phyloP scores from a whole-genome alignment of 2,329 filamentous ascomycete genomes.

The Rasamsonia emersonii region DNA sequence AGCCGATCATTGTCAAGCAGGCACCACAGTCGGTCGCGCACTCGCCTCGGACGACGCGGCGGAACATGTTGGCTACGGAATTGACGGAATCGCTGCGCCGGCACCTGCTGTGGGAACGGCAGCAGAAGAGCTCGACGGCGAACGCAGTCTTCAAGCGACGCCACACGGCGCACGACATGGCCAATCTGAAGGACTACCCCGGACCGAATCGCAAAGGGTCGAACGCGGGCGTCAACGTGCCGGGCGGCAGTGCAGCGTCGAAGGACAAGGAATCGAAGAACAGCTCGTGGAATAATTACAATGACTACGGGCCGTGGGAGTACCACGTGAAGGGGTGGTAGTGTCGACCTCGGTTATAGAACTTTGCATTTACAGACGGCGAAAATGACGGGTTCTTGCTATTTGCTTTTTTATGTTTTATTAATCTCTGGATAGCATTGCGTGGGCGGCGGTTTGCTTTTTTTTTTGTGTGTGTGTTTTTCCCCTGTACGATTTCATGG shows the following conservation, averaged over 20 bases:
- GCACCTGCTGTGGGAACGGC: slow-evolving; percentile 88
- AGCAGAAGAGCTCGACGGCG: slow-evolving; percentile 83
- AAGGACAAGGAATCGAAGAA: slow-evolving; percentile 55
- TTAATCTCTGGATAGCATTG: background rate
- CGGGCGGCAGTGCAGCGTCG: slow-evolving; percentile 21
- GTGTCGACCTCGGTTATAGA: slow-evolving; percentile 1
- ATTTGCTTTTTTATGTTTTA: too few species aligned
- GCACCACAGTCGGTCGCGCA: slow-evolving; percentile 65
- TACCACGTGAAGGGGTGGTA: slow-evolving; percentile 86
- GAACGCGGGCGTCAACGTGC: slow-evolving; percentile 19
- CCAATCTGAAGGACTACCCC: slow-evolving; percentile 76
- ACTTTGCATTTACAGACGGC: slow-evolving; percentile 1
- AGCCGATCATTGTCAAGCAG: slow-evolving; percentile 70
- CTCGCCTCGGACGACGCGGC: slow-evolving; percentile 81
- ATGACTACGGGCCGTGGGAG: slow-evolving; percentile 71
- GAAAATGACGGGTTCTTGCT: too few species aligned
- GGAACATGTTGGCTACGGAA: slow-evolving; percentile 94
- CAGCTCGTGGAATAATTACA: slow-evolving; percentile 77
- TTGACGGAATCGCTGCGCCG: slow-evolving; percentile 86
- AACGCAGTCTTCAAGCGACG: slow-evolving; percentile 83
- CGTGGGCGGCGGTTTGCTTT: background rate
- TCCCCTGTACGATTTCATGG: too few species aligned
- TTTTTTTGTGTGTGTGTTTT: too few species aligned
- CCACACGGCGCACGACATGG: slow-evolving; percentile 84
- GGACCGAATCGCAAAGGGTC: slow-evolving; percentile 50